Conservation (phyloP, 1,284 basidiomycete genomes). For the Mycena sp. region DNA sequence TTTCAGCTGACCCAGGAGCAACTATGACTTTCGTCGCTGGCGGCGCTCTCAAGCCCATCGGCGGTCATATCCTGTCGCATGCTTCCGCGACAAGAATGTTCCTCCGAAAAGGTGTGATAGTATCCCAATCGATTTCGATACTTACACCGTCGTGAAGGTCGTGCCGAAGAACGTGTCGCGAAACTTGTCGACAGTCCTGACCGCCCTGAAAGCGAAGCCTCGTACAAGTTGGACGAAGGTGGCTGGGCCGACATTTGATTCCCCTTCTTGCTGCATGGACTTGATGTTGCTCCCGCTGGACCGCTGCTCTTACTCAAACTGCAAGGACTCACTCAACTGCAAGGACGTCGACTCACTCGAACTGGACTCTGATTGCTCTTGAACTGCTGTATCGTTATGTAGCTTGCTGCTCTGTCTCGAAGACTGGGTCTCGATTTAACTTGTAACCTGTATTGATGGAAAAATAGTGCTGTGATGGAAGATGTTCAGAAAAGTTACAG, state of each 20-base stretch:
- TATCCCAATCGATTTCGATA: conserved; percentile 40
- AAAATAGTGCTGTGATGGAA: too few species aligned
- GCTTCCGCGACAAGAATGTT: conserved; percentile 87
- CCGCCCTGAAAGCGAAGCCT: conserved; percentile 91
- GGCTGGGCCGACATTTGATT: conserved; percentile 81
- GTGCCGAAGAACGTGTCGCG: conserved; percentile 95
- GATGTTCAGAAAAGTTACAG: too few species aligned
- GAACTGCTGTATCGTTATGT: background rate
- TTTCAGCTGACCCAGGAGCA: conserved; percentile 88
- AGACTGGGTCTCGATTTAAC: background rate
- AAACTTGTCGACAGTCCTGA: conserved; percentile 95
- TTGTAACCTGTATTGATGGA: too few species aligned
- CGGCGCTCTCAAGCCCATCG: conserved; percentile 87
- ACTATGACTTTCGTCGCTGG: conserved; percentile 95
- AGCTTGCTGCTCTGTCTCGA: background rate
- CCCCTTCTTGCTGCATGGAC: background rate
- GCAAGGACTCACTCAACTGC: conserved; percentile 8
- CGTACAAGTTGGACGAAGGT: conserved; percentile 89
- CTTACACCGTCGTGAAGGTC: conserved; percentile 61
- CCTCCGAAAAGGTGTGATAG: conserved; percentile 92
- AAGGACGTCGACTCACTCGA: background rate
- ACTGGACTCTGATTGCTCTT: background rate
- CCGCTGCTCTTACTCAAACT: conserved; percentile 4
- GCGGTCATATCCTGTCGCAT: conserved; percentile 88
- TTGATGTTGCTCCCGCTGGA: background rate